These are phyloP conservation scores for Wickerhamiella bombiphila DNA, from an alignment of 805 yeast genomes.

Conservation along the genomic window DNA sequence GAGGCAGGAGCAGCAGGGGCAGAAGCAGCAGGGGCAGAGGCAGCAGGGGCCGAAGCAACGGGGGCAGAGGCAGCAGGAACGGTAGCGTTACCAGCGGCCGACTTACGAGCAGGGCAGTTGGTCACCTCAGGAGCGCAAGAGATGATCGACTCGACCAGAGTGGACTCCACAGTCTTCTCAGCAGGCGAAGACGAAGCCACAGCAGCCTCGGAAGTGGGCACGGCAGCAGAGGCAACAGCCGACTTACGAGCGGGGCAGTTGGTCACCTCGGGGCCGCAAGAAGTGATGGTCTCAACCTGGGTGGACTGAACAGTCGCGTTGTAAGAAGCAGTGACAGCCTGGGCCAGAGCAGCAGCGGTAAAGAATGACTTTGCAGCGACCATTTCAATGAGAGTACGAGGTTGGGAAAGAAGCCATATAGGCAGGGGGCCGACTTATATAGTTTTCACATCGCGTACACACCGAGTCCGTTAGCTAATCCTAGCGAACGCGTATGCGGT, in stretches of 20 bases:
- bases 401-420: neutral
- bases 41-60: neutral
- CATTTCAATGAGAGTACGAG: conserved; percentile 8
- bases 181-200: conserved; percentile 10
- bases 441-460: too few relatives aligned
- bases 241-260: conserved; percentile 29
- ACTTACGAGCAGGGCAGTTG: conserved; percentile 30
- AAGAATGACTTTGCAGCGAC: conserved; percentile 12
- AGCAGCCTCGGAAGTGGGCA: neutral
- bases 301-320: conserved; percentile 20
- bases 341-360: conserved; percentile 21
- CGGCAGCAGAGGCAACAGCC: conserved; percentile 19
- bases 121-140: conserved; percentile 33
- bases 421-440: neutral
- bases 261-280: conserved; percentile 33
- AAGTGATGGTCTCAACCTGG: conserved; percentile 34
- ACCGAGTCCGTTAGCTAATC: too few relatives aligned
- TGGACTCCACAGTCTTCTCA: conserved; percentile 12
- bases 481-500: too few relatives aligned
- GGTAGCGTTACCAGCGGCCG: conserved; percentile 13
- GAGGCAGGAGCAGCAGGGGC: conserved; percentile 4
- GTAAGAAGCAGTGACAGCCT: conserved; percentile 24
- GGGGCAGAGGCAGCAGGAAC: neutral
- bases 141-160: conserved; percentile 34
- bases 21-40: neutral